Percentiles rank a stretch among this genome's conserved stretches.
phyloP scores from a whole-genome alignment of 148 eudicot species.

The Dianthus caryophyllus region DNA sequence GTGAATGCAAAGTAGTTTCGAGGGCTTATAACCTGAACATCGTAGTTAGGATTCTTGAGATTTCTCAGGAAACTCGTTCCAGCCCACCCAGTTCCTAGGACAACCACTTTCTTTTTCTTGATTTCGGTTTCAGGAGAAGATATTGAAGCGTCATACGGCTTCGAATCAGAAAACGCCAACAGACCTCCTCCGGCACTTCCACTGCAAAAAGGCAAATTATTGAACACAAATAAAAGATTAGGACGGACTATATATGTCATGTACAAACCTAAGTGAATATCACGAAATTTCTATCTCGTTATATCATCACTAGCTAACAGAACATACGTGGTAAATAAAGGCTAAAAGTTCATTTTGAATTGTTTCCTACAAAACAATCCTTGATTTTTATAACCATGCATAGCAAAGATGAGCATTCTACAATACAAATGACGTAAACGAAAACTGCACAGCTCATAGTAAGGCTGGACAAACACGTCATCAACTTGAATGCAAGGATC shows the following conservation, averaged over 20 bases:
- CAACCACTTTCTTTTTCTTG: slow-evolving; percentile 79
- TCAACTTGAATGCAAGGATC: background rate
- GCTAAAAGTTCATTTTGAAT: background rate
- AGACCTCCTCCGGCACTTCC: slow-evolving; percentile 61
- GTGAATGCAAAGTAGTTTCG: slow-evolving; percentile 77
- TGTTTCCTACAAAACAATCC: background rate
- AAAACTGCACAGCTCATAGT: background rate
- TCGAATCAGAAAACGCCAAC: slow-evolving; percentile 54
- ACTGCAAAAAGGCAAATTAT: slow-evolving; percentile 17
- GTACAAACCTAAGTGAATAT: background rate
- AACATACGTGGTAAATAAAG: background rate
- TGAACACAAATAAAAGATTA: background rate
- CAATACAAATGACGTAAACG: background rate
- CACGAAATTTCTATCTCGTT: background rate
- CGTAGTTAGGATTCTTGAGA: slow-evolving; percentile 56
- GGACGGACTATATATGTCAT: no score
- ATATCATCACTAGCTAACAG: slow-evolving; percentile 1
- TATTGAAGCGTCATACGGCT: slow-evolving; percentile 29
- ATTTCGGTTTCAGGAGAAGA: slow-evolving; percentile 30
- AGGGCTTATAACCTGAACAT: slow-evolving; percentile 61
- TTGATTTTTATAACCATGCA: background rate
- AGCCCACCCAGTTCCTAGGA: slow-evolving; percentile 97
- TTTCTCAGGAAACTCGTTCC: slow-evolving; percentile 78
- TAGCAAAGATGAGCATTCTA: background rate
- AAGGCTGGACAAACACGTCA: background rate